Percentiles rank a stretch among this genome's conserved stretches.
These are phyloP conservation scores for Erodium texanum DNA, from an alignment of 441 rosid genomes.

Conservation along the genomic window DNA sequence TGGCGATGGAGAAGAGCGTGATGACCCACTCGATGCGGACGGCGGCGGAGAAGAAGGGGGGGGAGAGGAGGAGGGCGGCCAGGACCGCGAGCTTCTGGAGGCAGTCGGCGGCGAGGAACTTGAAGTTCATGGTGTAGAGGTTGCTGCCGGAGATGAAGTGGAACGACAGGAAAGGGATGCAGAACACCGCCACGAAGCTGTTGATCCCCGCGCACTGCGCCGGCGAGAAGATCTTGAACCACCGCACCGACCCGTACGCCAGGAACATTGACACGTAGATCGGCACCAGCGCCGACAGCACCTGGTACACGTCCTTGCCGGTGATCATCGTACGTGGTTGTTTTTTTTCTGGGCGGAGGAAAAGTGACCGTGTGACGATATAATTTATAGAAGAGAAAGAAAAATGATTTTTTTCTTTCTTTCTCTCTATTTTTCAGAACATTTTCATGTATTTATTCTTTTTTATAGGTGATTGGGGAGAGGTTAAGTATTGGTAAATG, in stretches of 20 bases:
- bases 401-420: no score
- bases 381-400: no score
- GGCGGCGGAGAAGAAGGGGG: constrained; percentile 35
- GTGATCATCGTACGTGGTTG: constrained; percentile 41
- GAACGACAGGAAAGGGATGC: constrained; percentile 76
- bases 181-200: constrained; percentile 82
- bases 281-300: constrained; percentile 77
- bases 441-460: no score
- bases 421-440: no score
- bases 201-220: constrained; percentile 90
- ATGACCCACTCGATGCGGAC: constrained; percentile 65
- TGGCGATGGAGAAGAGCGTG: constrained; percentile 64
- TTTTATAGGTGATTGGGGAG: background rate
- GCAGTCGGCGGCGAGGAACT: constrained; percentile 73
- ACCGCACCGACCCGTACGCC: constrained; percentile 72
- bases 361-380: no score
- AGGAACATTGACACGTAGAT: constrained; percentile 75
- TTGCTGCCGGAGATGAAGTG: constrained; percentile 70
- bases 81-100: constrained; percentile 70
- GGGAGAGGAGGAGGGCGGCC: constrained; percentile 59
- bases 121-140: constrained; percentile 68
- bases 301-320: constrained; percentile 69
- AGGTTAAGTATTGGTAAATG: background rate
- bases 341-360: no score
- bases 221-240: constrained; percentile 87